Evolutionary conservation across 306 rosid genomes (phyloP).

Genomic region (Hippophae rhamnoides): DNA sequence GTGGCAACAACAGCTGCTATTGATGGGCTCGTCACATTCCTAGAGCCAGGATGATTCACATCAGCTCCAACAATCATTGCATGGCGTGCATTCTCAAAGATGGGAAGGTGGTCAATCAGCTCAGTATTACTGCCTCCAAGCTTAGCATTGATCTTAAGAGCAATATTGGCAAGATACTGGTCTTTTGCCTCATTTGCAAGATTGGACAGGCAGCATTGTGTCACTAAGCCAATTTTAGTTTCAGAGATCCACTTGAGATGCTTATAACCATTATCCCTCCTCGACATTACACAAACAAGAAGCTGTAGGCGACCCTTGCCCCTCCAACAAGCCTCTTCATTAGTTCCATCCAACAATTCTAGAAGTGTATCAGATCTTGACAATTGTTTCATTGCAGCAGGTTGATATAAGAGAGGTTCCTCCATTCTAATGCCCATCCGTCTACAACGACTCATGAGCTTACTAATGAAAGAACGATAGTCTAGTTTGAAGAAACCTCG

Average conservation of each 20-base stretch:
- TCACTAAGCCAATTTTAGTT: conserved; percentile 62
- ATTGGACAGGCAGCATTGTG: conserved; percentile 68
- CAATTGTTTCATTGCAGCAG: conserved; percentile 39
- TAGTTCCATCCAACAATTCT: conserved; percentile 35
- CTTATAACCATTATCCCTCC: conserved; percentile 53
- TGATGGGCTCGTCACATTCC: conserved; percentile 43
- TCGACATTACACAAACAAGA: conserved; percentile 66
- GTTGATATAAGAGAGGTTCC: conserved; percentile 30
- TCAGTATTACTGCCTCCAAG: conserved; percentile 88
- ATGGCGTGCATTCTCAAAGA: conserved; percentile 34
- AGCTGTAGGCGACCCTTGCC: conserved; percentile 31
- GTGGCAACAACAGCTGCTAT: conserved; percentile 74
- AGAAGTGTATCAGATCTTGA: conserved; percentile 17
- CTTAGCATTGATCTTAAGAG: conserved; percentile 76
- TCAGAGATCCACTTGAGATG: conserved; percentile 63
- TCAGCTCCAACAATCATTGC: conserved; percentile 83
- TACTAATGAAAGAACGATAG: conserved; percentile 27
- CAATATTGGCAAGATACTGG: conserved; percentile 51
- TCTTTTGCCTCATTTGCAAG: conserved; percentile 40
- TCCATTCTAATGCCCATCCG: conserved; percentile 54
- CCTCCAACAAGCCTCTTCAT: conserved; percentile 8
- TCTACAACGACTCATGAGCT: conserved; percentile 32
- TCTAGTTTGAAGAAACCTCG: conserved; percentile 8
- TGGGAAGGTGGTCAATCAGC: conserved; percentile 38
- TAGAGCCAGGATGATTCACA: conserved; percentile 64